These are phyloP conservation scores for Solanum hybrid DNA, from an alignment of 305 asterid species.

Conservation along the genomic window DNA sequence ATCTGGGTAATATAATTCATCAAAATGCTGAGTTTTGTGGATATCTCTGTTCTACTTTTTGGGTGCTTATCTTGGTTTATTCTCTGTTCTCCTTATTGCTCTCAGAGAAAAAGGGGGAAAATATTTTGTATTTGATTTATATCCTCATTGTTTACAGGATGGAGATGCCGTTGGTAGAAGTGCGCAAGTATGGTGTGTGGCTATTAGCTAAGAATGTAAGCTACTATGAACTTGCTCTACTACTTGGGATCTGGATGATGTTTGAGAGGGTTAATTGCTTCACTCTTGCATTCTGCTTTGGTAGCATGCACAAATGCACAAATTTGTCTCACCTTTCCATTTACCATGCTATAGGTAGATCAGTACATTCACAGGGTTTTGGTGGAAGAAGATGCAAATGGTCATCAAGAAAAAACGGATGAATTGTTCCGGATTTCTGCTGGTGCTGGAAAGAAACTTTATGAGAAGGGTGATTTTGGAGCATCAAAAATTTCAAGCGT, in stretches of 20 bases:
- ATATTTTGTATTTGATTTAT: conserved; percentile 10
- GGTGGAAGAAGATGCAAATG: conserved; percentile 74
- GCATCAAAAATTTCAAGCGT: conserved; percentile 59
- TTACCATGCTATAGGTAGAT: conserved; percentile 51
- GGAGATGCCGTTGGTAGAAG: conserved; percentile 99
- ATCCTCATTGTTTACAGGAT: conserved; percentile 46
- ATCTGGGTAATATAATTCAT: conserved; percentile 48
- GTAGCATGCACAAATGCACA: neutral
- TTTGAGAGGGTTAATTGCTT: conserved; percentile 1
- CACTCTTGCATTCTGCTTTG: neutral
- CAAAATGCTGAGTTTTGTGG: conserved; percentile 4
- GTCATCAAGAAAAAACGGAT: conserved; percentile 39
- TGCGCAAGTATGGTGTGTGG: conserved; percentile 79
- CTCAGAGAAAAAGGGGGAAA: neutral
- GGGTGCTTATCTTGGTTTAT: neutral
- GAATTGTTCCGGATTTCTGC: conserved; percentile 50
- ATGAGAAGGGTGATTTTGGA: conserved; percentile 72
- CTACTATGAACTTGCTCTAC: conserved; percentile 11
- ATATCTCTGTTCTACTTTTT: neutral
- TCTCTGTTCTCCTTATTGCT: neutral
- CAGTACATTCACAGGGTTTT: conserved; percentile 82
- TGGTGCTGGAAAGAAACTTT: conserved; percentile 45
- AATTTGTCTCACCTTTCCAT: conserved; percentile 8
- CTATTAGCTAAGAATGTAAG: conserved; percentile 88
- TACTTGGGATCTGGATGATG: conserved; percentile 5